Evolutionary conservation across 768 basidiomycete genomes (phyloP).

Genomic region (Pulveroboletus sp.): DNA sequence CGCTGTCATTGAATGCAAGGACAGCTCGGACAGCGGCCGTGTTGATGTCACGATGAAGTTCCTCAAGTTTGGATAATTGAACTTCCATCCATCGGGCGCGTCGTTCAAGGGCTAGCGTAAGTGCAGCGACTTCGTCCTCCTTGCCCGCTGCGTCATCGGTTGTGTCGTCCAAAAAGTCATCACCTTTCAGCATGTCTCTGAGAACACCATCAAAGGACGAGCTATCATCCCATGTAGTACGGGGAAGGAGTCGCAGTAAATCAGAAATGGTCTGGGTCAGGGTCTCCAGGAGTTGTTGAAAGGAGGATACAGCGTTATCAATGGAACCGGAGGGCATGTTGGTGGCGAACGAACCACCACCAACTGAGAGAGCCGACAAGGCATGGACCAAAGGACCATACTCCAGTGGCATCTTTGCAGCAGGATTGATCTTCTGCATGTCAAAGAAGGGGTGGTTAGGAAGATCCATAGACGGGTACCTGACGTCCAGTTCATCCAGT

Average conservation of each 20-base stretch:
- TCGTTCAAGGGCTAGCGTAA: conserved; percentile 80
- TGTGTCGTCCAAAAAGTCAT: conserved; percentile 79
- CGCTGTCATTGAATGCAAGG: conserved; percentile 79
- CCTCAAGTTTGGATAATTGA: conserved; percentile 84
- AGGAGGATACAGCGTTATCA: conserved; percentile 86
- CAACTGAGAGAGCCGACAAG: conserved; percentile 80
- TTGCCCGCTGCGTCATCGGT: conserved; percentile 61
- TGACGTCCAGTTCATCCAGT: conserved; percentile 64
- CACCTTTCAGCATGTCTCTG: conserved; percentile 85
- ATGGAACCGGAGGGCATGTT: conserved; percentile 87
- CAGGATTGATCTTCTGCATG: conserved; percentile 62
- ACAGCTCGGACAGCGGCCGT: conserved; percentile 82
- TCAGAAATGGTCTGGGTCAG: conserved; percentile 90
- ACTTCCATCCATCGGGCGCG: conserved; percentile 95
- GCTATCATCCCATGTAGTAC: conserved; percentile 88
- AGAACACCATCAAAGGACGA: conserved; percentile 86
- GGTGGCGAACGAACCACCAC: conserved; percentile 75
- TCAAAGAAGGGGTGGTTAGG: conserved; percentile 77
- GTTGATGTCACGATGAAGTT: conserved; percentile 87
- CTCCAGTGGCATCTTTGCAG: conserved; percentile 78
- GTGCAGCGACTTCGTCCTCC: conserved; percentile 82
- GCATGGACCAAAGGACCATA: conserved; percentile 87
- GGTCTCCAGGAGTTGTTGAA: conserved; percentile 85
- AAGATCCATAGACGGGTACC: conserved; percentile 63
- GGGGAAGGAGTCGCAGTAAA: conserved; percentile 77